Evolutionary conservation across 176 grass and related monocot species (phyloP).

Genomic region (Melocanna baccifera): DNA sequence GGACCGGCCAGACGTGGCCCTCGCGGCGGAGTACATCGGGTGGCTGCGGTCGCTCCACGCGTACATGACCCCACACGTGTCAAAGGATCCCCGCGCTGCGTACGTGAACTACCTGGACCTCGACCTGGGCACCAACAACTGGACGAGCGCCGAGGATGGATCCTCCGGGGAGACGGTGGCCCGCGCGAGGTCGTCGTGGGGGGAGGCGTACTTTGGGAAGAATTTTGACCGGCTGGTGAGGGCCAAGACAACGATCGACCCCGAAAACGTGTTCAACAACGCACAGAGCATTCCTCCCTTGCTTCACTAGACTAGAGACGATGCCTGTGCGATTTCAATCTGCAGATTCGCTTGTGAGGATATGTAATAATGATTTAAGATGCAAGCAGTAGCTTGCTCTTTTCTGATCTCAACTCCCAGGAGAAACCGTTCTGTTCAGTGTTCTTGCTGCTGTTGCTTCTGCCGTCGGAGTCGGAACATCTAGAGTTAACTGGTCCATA

Average conservation of each 20-base stretch:
- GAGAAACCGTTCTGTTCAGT: background rate
- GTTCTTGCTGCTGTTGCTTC: background rate
- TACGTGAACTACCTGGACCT: conserved; percentile 73
- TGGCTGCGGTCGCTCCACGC: conserved; percentile 50
- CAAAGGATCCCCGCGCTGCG: conserved; percentile 34
- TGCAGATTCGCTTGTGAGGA: background rate
- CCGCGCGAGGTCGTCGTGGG: conserved; percentile 40
- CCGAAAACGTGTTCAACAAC: conserved; percentile 52
- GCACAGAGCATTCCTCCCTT: conserved; percentile 68
- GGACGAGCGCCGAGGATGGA: conserved; percentile 5
- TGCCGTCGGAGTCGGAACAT: background rate
- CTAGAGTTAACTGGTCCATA: background rate
- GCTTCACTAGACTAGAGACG: background rate
- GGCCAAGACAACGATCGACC: conserved; percentile 49
- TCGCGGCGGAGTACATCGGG: background rate
- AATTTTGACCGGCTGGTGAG: conserved; percentile 52
- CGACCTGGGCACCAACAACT: conserved; percentile 46
- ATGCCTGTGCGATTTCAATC: background rate
- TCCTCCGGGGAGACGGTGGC: background rate
- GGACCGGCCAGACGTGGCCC: background rate
- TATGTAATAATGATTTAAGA: background rate
- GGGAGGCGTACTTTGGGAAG: conserved; percentile 22
- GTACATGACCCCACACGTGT: conserved; percentile 49
- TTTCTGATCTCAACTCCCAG: background rate
- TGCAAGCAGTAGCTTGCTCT: background rate